Evolutionary conservation across 2,329 filamentous ascomycete genomes (phyloP).

Genomic region (Aspergillus sojae): DNA sequence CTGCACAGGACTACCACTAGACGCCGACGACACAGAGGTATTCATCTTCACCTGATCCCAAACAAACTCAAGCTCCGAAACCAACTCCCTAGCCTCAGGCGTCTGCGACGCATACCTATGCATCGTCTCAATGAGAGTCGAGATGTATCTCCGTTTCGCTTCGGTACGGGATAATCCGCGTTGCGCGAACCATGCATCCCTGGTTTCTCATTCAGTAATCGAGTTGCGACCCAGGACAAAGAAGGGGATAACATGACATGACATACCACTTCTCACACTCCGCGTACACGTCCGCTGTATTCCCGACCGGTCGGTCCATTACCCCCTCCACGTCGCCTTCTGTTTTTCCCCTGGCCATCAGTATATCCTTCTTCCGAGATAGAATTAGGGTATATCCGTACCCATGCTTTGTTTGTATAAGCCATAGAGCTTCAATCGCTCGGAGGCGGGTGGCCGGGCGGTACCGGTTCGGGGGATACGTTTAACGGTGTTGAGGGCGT

Average conservation of each 20-base stretch:
- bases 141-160: constrained; percentile 91
- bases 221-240: not conserved
- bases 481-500: constrained; percentile 98
- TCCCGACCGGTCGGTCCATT: constrained; percentile 75
- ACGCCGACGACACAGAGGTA: constrained; percentile 45
- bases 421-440: constrained; percentile 91
- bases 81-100: constrained; percentile 78
- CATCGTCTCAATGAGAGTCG: constrained; percentile 94
- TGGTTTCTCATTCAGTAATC: constrained; percentile 27
- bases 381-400: constrained; percentile 33
- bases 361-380: not conserved
- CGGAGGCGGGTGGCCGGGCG: constrained; percentile 79
- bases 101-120: constrained; percentile 88
- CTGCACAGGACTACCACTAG: constrained; percentile 28
- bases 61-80: constrained; percentile 95
- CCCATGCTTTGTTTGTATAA: constrained; percentile 98
- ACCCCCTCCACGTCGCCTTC: constrained; percentile 95
- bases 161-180: constrained; percentile 82
- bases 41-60: constrained; percentile 98
- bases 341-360: constrained; percentile 27
- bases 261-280: constrained; percentile 68
- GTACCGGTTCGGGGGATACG: constrained; percentile 94
- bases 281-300: constrained; percentile 53
- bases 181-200: constrained; percentile 94
- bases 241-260: not conserved